These are phyloP conservation scores for Penicillium sp. DNA, from an alignment of 2,329 filamentous ascomycete genomes.

Conservation along the genomic window DNA sequence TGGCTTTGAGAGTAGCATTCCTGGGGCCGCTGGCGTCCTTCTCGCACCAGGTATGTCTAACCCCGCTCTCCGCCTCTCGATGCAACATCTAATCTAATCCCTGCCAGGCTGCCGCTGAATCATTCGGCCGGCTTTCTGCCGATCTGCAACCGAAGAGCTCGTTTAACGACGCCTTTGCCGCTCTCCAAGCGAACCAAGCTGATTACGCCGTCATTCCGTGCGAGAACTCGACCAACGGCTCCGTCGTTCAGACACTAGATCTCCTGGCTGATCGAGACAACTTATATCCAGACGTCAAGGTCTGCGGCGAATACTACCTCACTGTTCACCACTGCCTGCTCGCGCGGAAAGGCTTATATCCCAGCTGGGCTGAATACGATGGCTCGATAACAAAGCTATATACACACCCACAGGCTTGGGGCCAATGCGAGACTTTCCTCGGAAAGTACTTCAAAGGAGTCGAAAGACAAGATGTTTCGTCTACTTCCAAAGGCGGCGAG, in stretches of 20 bases:
- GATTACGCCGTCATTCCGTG: constrained; percentile 84
- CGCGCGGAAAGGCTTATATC: constrained; percentile 42
- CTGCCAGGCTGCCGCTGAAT: constrained; percentile 55
- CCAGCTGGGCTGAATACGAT: constrained; percentile 41
- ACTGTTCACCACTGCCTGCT: constrained; percentile 87
- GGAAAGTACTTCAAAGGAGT: constrained; percentile 67
- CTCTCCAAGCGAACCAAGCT: constrained; percentile 68
- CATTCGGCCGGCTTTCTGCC: constrained; percentile 43
- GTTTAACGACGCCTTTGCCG: constrained; percentile 71
- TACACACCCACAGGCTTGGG: constrained; percentile 93
- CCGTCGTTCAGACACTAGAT: constrained; percentile 87
- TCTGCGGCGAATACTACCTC: constrained; percentile 83
- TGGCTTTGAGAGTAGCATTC: constrained; percentile 51
- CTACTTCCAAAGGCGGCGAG: constrained; percentile 82
- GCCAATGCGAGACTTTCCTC: constrained; percentile 81
- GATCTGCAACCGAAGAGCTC: constrained; percentile 38
- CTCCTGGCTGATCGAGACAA: constrained; percentile 74
- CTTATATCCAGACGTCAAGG: constrained; percentile 67
- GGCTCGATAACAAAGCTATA: constrained; percentile 73
- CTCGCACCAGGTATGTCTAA: constrained; percentile 64
- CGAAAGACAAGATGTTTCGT: constrained; percentile 82
- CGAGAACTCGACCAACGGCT: constrained; percentile 94
- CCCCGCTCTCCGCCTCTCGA: constrained; percentile 15
- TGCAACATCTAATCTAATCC: constrained; percentile 5
- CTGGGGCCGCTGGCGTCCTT: constrained; percentile 67